Percentiles rank a stretch among this genome's conserved stretches.
These are phyloP conservation scores for Peniophora sp. DNA, from an alignment of 1,284 basidiomycete genomes.

Conservation along the genomic window DNA sequence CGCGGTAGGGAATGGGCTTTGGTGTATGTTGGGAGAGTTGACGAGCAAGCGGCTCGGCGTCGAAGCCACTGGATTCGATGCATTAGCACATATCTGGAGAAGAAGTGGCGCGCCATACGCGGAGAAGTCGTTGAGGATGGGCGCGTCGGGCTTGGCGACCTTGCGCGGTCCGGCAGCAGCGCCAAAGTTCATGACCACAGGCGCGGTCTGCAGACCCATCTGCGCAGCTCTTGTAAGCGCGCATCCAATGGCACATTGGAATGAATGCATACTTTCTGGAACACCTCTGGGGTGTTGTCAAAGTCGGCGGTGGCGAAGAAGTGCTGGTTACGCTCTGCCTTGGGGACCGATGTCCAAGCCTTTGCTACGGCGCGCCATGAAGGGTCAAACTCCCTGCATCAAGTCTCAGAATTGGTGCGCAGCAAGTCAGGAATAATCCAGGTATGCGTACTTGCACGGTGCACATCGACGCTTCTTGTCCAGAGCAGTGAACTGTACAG, in stretches of 20 bases:
- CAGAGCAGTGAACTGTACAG: constrained; percentile 82
- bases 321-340: constrained; percentile 63
- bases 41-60: constrained; percentile 67
- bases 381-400: constrained; percentile 73
- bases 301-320: constrained; percentile 94
- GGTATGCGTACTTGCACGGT: constrained; percentile 62
- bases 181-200: constrained; percentile 73
- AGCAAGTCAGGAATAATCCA: background rate
- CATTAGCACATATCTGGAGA: background rate
- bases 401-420: constrained; percentile 4
- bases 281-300: constrained; percentile 63
- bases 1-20: constrained; percentile 63
- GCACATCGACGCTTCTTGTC: constrained; percentile 67
- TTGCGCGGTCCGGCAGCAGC: constrained; percentile 64
- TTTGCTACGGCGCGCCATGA: constrained; percentile 73
- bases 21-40: constrained; percentile 70
- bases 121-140: constrained; percentile 74
- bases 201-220: constrained; percentile 69
- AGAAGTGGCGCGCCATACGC: constrained; percentile 34
- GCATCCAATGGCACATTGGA: background rate
- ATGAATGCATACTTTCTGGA: constrained; percentile 56
- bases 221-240: constrained; percentile 27
- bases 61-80: constrained; percentile 61
- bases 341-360: constrained; percentile 63
- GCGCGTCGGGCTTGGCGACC: constrained; percentile 42